Conservation (phyloP, 257 asterid species). For the Solanum medicagineum region DNA sequence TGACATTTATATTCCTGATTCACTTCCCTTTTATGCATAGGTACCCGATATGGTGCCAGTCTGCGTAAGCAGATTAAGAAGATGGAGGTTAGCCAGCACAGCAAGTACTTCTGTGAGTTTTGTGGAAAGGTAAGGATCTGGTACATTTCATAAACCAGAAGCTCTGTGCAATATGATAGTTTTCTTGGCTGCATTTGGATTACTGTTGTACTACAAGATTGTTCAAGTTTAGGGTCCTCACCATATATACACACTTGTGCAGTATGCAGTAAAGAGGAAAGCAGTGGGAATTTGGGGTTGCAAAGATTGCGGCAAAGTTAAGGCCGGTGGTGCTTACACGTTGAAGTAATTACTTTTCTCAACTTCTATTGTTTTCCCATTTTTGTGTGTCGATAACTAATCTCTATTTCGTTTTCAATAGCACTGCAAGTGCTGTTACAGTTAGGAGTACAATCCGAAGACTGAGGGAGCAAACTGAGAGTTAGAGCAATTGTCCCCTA, state of each 20-base stretch:
- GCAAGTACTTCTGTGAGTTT: slow-evolving; percentile 56
- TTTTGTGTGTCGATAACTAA: not conserved
- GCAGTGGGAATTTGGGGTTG: slow-evolving; percentile 3
- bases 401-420: not conserved
- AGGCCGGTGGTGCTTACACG: not conserved
- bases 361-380: not conserved
- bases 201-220: not conserved
- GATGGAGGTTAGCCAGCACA: slow-evolving; percentile 25
- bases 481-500: not conserved
- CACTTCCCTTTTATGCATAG: slow-evolving; percentile 1
- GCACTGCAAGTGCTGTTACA: not conserved
- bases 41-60: slow-evolving; percentile 71
- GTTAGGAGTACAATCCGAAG: slow-evolving; percentile 1
- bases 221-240: not conserved
- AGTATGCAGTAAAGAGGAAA: slow-evolving; percentile 1
- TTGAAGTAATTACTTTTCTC: not conserved
- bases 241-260: not conserved
- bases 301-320: not conserved
- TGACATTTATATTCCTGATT: not conserved
- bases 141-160: not conserved
- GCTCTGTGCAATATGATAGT: not conserved
- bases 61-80: slow-evolving; percentile 52
- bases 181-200: not conserved
- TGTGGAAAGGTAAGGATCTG: slow-evolving; percentile 38
- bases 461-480: not conserved